These are phyloP conservation scores for Saccharomycopsis lassenensis DNA, from an alignment of 805 yeast species.

Conservation along the genomic window DNA sequence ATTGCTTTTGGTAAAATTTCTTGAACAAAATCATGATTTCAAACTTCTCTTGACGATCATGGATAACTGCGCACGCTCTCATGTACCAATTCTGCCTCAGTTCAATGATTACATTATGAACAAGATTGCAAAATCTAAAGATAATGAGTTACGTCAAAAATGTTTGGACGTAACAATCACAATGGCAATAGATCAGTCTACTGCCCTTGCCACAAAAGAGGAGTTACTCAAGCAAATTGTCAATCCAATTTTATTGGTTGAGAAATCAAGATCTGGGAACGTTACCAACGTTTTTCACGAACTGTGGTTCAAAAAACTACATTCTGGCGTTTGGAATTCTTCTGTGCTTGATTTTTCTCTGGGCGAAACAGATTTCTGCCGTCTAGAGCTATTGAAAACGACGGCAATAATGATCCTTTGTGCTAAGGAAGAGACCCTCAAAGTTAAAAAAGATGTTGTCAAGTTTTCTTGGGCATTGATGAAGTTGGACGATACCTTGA, in stretches of 20 bases:
- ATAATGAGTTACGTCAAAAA: constrained; percentile 34
- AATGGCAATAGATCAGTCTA: constrained; percentile 35
- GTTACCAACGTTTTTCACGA: constrained; percentile 35
- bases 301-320: constrained; percentile 56
- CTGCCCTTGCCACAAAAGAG: constrained; percentile 41
- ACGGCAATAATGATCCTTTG: constrained; percentile 67
- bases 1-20: constrained; percentile 28
- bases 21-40: constrained; percentile 30
- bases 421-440: constrained; percentile 47
- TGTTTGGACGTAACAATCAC: constrained; percentile 44
- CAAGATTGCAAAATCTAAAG: constrained; percentile 41
- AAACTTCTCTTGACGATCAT: constrained; percentile 34
- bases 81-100: constrained; percentile 33
- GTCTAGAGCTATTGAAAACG: constrained; percentile 70
- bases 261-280: constrained; percentile 39
- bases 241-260: constrained; percentile 54
- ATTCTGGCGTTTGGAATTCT: constrained; percentile 63
- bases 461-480: constrained; percentile 92
- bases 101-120: constrained; percentile 50
- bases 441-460: constrained; percentile 70
- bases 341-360: constrained; percentile 42
- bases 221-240: constrained; percentile 53
- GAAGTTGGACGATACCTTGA: constrained; percentile 75
- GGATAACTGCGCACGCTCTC: too few species aligned
- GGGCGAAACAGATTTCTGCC: constrained; percentile 61